Evolutionary conservation across 2,329 filamentous ascomycete species (phyloP).

Genomic region (Sporothrix curviconia): DNA sequence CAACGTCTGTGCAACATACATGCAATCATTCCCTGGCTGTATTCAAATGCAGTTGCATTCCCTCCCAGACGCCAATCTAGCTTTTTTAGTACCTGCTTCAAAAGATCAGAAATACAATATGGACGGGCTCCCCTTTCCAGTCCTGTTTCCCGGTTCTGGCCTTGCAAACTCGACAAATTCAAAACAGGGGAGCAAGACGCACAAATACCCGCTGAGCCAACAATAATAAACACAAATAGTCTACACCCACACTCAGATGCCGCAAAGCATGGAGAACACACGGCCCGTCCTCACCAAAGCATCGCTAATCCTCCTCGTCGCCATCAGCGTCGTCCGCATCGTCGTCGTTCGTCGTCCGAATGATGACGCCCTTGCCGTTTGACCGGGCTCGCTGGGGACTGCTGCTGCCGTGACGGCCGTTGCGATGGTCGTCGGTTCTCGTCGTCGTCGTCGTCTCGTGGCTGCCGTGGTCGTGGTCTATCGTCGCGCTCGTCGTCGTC

Average conservation of each 20-base stretch:
- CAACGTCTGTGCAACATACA: too few relatives aligned
- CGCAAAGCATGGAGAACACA: too few relatives aligned
- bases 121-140: too few relatives aligned
- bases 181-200: too few relatives aligned
- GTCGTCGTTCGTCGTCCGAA: slow-evolving; percentile 14
- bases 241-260: too few relatives aligned
- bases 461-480: not conserved
- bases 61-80: not conserved
- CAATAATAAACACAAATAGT: too few relatives aligned
- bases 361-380: slow-evolving; percentile 13
- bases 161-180: too few relatives aligned
- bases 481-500: too few relatives aligned
- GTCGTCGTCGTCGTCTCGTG: slow-evolving; percentile 13
- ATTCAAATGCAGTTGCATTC: not conserved
- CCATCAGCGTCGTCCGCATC: slow-evolving; percentile 40
- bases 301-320: slow-evolving; percentile 38
- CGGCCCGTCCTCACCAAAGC: too few relatives aligned
- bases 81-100: not conserved
- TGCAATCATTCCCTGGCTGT: not conserved
- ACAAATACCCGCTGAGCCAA: too few relatives aligned
- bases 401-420: slow-evolving; percentile 19
- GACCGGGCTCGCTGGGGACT: slow-evolving; percentile 13
- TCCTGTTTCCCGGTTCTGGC: too few relatives aligned
- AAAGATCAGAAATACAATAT: not conserved
- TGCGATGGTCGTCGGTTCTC: not conserved